Evolutionary conservation across 768 basidiomycete species (phyloP).

Genomic region (Russula emetica): DNA sequence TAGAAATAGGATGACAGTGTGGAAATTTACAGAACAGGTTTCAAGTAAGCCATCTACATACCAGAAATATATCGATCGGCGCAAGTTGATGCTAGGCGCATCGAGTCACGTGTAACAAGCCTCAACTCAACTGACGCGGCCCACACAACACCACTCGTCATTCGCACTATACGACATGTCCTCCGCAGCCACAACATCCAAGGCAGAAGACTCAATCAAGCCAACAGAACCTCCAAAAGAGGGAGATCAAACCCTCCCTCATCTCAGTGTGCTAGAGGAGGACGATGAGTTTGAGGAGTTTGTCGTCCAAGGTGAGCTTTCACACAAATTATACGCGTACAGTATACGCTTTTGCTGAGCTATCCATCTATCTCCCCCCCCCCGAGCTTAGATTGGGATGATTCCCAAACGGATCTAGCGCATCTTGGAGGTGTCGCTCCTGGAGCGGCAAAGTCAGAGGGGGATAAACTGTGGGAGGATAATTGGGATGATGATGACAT

Average conservation of each 20-base stretch:
- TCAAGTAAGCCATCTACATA: too few species aligned
- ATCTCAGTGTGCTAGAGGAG: constrained; percentile 89
- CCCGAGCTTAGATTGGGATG: constrained; percentile 68
- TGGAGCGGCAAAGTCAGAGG: constrained; percentile 71
- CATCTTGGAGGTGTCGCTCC: constrained; percentile 71
- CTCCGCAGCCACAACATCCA: constrained; percentile 32
- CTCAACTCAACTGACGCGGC: neutral
- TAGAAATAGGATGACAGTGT: too few species aligned
- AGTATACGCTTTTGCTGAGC: neutral
- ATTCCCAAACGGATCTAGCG: constrained; percentile 76
- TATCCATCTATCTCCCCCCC: neutral
- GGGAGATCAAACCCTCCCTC: constrained; percentile 35
- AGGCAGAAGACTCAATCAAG: constrained; percentile 29
- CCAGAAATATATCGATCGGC: too few species aligned
- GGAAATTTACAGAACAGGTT: too few species aligned
- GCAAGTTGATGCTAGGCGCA: too few species aligned
- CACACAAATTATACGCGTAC: constrained; percentile 23
- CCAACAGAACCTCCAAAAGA: constrained; percentile 30
- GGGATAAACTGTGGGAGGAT: constrained; percentile 97
- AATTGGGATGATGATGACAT: constrained; percentile 99
- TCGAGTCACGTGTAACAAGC: constrained; percentile 10
- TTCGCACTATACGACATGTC: constrained; percentile 28
- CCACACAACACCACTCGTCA: neutral
- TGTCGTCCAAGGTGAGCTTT: constrained; percentile 61
- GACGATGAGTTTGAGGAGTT: constrained; percentile 98